Conservation (phyloP, 2,329 filamentous ascomycete species). For the Bipolaris sorokiniana region DNA sequence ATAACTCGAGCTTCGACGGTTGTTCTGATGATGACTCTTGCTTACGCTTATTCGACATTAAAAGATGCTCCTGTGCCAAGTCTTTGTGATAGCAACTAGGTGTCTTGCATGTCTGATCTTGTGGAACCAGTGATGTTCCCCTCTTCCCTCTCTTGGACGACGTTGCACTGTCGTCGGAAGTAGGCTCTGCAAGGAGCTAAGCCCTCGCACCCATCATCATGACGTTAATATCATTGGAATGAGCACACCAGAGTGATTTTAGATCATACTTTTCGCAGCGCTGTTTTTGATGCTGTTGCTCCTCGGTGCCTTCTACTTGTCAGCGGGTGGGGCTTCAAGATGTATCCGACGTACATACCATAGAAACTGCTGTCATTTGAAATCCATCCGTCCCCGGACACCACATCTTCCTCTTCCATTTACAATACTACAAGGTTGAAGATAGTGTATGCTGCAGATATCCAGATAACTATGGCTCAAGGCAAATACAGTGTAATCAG, state of each 20-base stretch:
- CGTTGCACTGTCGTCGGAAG: not conserved
- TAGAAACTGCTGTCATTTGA: slow-evolving; percentile 55
- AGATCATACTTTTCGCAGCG: slow-evolving; percentile 25
- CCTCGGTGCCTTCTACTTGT: slow-evolving; percentile 37
- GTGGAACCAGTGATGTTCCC: not conserved
- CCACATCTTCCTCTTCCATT: slow-evolving; percentile 37
- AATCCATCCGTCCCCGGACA: slow-evolving; percentile 44
- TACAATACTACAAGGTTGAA: slow-evolving; percentile 1
- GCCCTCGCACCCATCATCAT: slow-evolving; percentile 20
- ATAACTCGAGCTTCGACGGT: slow-evolving; percentile 19
- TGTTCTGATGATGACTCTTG: slow-evolving; percentile 14
- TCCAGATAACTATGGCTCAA: no score
- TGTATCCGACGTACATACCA: slow-evolving; percentile 44
- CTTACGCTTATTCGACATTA: slow-evolving; percentile 20
- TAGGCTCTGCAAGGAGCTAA: not conserved
- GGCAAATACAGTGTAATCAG: slow-evolving; percentile 15
- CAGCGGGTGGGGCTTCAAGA: slow-evolving; percentile 1
- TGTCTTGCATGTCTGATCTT: slow-evolving; percentile 6
- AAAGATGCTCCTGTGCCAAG: slow-evolving; percentile 23
- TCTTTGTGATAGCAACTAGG: slow-evolving; percentile 15
- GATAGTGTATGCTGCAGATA: not conserved
- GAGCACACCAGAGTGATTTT: slow-evolving; percentile 26
- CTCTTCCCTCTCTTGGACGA: not conserved
- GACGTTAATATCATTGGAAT: slow-evolving; percentile 34
- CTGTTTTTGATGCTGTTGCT: slow-evolving; percentile 30